Evolutionary conservation across 2,329 filamentous ascomycete genomes (phyloP).

Genomic region (Orbilia blumenaviensis): DNA sequence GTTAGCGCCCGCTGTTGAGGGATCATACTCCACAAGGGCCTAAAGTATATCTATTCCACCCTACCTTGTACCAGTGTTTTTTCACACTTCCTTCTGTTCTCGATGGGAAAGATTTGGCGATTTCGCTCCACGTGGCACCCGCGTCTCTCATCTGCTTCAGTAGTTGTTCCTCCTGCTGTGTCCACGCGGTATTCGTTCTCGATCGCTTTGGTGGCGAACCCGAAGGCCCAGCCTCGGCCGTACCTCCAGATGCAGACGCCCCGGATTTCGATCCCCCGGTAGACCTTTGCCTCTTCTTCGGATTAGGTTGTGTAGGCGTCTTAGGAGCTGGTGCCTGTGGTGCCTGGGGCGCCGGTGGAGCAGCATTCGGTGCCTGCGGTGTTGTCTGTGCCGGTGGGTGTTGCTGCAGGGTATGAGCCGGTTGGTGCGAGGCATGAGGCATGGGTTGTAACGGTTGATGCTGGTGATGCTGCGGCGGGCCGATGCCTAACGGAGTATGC

Average conservation of each 20-base stretch:
- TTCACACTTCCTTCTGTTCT: constrained; percentile 97
- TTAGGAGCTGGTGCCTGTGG: constrained; percentile 50
- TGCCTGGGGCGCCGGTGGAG: constrained; percentile 44
- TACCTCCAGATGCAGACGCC: constrained; percentile 30
- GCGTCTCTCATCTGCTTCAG: constrained; percentile 94
- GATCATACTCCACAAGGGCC: neutral
- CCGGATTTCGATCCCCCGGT: constrained; percentile 42
- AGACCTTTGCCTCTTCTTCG: constrained; percentile 49
- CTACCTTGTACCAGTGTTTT: constrained; percentile 99
- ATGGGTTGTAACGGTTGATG: constrained; percentile 53
- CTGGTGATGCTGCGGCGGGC: constrained; percentile 52
- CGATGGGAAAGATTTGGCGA: constrained; percentile 94
- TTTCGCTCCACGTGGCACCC: constrained; percentile 95
- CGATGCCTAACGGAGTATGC: constrained; percentile 45
- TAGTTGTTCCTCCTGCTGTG: constrained; percentile 87
- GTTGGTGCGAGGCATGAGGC: constrained; percentile 48
- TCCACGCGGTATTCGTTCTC: constrained; percentile 98
- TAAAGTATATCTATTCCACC: too few species aligned
- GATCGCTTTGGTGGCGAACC: constrained; percentile 76
- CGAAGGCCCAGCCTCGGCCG: constrained; percentile 50
- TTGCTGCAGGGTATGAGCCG: constrained; percentile 44
- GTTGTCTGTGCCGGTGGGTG: constrained; percentile 26
- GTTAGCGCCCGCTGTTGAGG: constrained; percentile 54
- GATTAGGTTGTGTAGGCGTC: constrained; percentile 45
- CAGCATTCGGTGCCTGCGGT: constrained; percentile 38